phyloP scores from a whole-genome alignment of 23 red algal species.

The Cyanidioschyzon merolae region DNA sequence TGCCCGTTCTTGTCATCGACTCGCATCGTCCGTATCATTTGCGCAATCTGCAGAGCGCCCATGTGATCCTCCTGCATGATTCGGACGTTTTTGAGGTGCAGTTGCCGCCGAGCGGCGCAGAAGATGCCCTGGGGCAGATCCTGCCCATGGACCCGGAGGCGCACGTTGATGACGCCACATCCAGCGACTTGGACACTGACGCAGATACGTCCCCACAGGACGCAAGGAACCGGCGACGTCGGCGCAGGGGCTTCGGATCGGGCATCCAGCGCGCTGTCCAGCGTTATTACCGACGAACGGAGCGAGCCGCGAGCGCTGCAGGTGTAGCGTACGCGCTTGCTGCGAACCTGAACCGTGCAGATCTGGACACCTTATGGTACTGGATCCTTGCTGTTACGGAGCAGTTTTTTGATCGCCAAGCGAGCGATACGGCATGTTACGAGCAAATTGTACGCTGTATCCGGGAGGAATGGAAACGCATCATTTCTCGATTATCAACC shows the following conservation, averaged over 20 bases:
- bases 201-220: not conserved
- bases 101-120: slow-evolving; percentile 14
- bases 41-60: slow-evolving; percentile 44
- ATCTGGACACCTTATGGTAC: slow-evolving; percentile 14
- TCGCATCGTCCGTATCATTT: slow-evolving; percentile 76
- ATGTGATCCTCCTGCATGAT: slow-evolving; percentile 62
- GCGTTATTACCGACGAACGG: not conserved
- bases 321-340: slow-evolving; percentile 30
- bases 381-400: slow-evolving; percentile 28
- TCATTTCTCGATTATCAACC: not conserved
- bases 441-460: not conserved
- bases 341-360: slow-evolving; percentile 13
- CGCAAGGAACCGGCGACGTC: not conserved
- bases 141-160: not conserved
- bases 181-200: slow-evolving; percentile 24
- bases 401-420: slow-evolving; percentile 10
- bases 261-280: not conserved
- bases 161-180: slow-evolving; percentile 11
- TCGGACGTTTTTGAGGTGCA: slow-evolving; percentile 20
- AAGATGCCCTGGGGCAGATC: slow-evolving; percentile 19
- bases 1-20: slow-evolving; percentile 74
- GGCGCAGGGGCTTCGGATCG: not conserved
- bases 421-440: not conserved
- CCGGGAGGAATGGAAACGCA: slow-evolving; percentile 5
- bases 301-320: slow-evolving; percentile 7